A percentile compares a stretch with the other conserved stretches of the same genome.
Evolutionary conservation across 352 stramenopile genomes (phyloP).

Genomic region (Globisporangium apiculatum): DNA sequence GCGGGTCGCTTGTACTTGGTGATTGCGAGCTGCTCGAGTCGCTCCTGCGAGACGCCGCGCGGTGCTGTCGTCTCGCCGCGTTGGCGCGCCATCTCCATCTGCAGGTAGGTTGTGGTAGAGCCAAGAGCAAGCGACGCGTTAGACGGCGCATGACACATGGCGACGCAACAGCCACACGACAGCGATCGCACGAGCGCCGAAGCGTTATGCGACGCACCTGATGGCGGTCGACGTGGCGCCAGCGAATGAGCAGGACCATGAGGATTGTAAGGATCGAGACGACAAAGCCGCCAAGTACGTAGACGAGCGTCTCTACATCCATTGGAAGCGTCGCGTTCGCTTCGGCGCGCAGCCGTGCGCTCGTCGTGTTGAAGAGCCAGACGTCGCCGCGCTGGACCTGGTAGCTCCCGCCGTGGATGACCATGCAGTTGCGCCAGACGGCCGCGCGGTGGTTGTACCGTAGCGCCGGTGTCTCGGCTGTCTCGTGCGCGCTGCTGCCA

Average conservation of each 20-base stretch:
- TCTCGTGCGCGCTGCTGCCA: background rate
- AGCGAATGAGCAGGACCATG: slow-evolving; percentile 52
- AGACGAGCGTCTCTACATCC: slow-evolving; percentile 63
- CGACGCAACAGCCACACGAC: background rate
- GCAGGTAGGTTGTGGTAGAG: background rate
- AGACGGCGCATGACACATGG: background rate
- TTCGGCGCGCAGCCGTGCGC: slow-evolving; percentile 19
- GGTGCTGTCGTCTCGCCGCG: slow-evolving; percentile 29
- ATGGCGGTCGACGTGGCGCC: slow-evolving; percentile 48
- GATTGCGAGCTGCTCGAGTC: slow-evolving; percentile 52
- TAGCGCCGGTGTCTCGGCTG: slow-evolving; percentile 25
- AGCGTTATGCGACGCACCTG: slow-evolving; percentile 23
- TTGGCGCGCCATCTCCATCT: slow-evolving; percentile 46
- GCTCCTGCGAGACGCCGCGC: slow-evolving; percentile 50
- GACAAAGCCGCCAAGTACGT: slow-evolving; percentile 63
- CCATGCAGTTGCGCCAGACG: slow-evolving; percentile 46
- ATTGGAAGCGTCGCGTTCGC: slow-evolving; percentile 23
- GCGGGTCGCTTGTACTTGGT: slow-evolving; percentile 46
- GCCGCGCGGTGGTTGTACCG: slow-evolving; percentile 62
- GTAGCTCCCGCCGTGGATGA: slow-evolving; percentile 69
- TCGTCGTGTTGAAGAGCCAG: slow-evolving; percentile 63
- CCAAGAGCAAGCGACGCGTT: background rate
- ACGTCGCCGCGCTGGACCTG: slow-evolving; percentile 59
- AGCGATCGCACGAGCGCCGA: no score
- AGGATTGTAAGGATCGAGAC: slow-evolving; percentile 52